A percentile compares a stretch with the other conserved stretches of the same genome.
Conservation (phyloP, 2,329 filamentous ascomycete genomes). For the Beauveria varroae region DNA sequence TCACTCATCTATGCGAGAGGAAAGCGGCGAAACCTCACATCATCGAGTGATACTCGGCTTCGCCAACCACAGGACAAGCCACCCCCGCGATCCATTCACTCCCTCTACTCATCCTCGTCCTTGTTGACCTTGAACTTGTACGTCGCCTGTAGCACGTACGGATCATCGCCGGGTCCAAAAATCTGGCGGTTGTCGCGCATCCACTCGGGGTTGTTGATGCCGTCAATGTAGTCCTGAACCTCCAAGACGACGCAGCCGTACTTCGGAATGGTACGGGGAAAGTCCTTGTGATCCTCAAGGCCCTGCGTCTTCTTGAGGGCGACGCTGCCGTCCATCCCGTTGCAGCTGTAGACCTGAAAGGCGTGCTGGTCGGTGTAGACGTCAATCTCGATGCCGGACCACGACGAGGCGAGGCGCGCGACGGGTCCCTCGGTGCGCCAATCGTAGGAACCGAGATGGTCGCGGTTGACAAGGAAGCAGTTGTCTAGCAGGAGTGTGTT, state of each 20-base stretch:
- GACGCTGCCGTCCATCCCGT: constrained; percentile 63
- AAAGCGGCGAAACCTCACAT: background rate
- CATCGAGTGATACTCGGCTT: background rate
- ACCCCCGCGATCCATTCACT: background rate
- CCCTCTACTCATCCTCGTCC: background rate
- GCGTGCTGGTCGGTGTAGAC: constrained; percentile 78
- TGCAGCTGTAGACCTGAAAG: constrained; percentile 83
- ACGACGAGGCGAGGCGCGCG: constrained; percentile 61
- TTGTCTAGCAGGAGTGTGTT: constrained; percentile 43
- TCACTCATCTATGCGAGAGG: background rate
- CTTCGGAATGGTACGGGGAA: constrained; percentile 58
- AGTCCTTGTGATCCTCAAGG: constrained; percentile 42
- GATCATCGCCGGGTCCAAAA: constrained; percentile 49
- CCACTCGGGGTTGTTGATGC: constrained; percentile 89
- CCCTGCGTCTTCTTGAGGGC: constrained; percentile 66
- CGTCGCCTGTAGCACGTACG: constrained; percentile 54
- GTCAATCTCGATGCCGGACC: constrained; percentile 77
- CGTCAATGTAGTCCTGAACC: constrained; percentile 90
- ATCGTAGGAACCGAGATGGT: constrained; percentile 47
- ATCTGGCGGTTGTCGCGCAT: constrained; percentile 56
- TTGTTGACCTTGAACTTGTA: constrained; percentile 50
- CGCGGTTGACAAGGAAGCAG: constrained; percentile 62
- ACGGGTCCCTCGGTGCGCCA: constrained; percentile 55
- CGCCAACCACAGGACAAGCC: background rate
- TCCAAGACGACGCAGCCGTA: constrained; percentile 88